A percentile compares a stretch with the other conserved stretches of the same genome.
Evolutionary conservation across 2,329 filamentous ascomycete species (phyloP).

Genomic region (Aspergillus intermedius): DNA sequence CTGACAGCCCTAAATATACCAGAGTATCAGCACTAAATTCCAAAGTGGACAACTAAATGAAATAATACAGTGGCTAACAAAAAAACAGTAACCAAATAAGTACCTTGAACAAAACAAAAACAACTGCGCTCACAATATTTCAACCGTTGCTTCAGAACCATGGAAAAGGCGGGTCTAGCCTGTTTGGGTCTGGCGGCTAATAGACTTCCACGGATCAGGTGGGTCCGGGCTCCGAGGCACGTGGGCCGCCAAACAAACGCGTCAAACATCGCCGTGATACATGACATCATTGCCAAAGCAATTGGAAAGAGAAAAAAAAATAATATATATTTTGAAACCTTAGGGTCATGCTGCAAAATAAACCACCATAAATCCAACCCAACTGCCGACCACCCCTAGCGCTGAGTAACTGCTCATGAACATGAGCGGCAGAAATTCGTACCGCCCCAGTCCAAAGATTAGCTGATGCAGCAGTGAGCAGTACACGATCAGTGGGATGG

Average conservation of each 20-base stretch:
- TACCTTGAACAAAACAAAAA: too few species aligned
- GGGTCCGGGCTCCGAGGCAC: conserved; percentile 11
- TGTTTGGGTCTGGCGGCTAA: conserved; percentile 8
- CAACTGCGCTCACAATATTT: background rate
- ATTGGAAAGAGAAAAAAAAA: background rate
- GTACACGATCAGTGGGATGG: conserved; percentile 83
- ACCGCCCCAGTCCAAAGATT: conserved; percentile 66
- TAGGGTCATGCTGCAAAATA: conserved; percentile 53
- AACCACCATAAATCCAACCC: conserved; percentile 88
- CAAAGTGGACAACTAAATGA: background rate
- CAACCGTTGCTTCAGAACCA: conserved; percentile 5
- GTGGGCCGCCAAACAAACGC: conserved; percentile 12
- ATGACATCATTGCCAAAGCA: conserved; percentile 14
- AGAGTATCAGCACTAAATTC: too few species aligned
- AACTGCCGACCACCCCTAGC: conserved; percentile 90
- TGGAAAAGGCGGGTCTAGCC: conserved; percentile 7
- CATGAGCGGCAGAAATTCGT: conserved; percentile 93
- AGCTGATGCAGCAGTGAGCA: conserved; percentile 76
- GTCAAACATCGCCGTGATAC: conserved; percentile 6
- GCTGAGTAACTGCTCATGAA: conserved; percentile 93
- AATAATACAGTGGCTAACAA: background rate
- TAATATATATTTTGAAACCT: too few species aligned
- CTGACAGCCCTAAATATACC: too few species aligned
- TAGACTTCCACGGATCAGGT: conserved; percentile 16
- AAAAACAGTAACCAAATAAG: background rate